Conservation (phyloP, 257 asterid species). For the Solanum bulbocastanum region DNA sequence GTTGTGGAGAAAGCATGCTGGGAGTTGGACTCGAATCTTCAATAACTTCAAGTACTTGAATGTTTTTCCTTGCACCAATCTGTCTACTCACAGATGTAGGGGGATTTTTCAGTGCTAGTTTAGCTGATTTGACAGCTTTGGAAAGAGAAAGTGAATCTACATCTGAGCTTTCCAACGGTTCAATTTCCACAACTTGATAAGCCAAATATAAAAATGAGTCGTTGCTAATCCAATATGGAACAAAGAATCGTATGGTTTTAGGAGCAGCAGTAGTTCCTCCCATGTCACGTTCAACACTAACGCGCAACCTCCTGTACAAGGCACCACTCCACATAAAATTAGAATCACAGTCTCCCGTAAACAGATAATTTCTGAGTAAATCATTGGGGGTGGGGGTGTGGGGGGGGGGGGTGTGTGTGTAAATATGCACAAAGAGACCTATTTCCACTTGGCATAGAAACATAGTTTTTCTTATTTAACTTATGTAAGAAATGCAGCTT, state of each 20-base stretch:
- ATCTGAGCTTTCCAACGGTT: conserved; percentile 59
- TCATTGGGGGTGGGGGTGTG: too few species aligned
- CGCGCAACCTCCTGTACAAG: conserved; percentile 71
- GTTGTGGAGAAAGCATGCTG: conserved; percentile 98
- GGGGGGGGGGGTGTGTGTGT: not conserved
- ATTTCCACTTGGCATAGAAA: not conserved
- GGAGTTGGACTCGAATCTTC: conserved; percentile 92
- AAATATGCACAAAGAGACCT: not conserved
- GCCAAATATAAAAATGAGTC: conserved; percentile 68
- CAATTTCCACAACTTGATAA: conserved; percentile 92
- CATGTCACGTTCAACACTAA: conserved; percentile 91
- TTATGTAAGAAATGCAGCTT: not conserved
- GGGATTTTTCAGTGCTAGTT: conserved; percentile 46
- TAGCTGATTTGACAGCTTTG: conserved; percentile 63
- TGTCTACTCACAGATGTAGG: conserved; percentile 51
- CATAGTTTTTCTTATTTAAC: not conserved
- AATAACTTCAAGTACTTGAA: conserved; percentile 80
- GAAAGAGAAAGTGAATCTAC: conserved; percentile 47
- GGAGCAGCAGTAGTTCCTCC: conserved; percentile 93
- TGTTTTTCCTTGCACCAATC: conserved; percentile 41
- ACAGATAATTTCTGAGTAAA: not conserved
- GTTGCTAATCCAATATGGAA: conserved; percentile 96
- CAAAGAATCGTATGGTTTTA: conserved; percentile 89
- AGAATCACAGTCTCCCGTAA: not conserved
- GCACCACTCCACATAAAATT: not conserved